A percentile compares a stretch with the other conserved stretches of the same genome.
These are phyloP conservation scores for Aurinia saxatilis DNA, from an alignment of 345 rosid genomes.

Conservation along the genomic window DNA sequence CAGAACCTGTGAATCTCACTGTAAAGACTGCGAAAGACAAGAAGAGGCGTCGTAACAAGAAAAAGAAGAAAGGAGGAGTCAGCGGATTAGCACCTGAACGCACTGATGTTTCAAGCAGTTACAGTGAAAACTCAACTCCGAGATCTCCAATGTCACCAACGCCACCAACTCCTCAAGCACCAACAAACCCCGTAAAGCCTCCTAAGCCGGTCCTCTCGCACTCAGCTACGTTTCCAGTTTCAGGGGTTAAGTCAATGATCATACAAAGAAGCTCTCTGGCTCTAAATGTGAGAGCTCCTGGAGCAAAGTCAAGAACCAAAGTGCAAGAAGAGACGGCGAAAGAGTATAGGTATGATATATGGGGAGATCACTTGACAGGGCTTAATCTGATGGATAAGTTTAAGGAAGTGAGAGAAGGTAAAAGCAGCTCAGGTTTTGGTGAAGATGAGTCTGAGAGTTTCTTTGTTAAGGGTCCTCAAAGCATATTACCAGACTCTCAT, in stretches of 20 bases:
- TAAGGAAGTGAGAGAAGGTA: constrained; percentile 34
- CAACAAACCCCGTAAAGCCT: neutral
- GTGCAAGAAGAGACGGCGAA: constrained; percentile 35
- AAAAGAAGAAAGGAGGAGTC: constrained; percentile 40
- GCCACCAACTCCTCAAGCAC: constrained; percentile 31
- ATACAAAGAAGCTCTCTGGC: constrained; percentile 34
- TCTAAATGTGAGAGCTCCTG: constrained; percentile 76
- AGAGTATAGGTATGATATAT: constrained; percentile 60
- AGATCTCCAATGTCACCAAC: constrained; percentile 68
- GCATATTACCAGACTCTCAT: constrained; percentile 45
- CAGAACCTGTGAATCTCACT: constrained; percentile 46
- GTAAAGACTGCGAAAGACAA: constrained; percentile 57
- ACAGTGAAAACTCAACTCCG: constrained; percentile 90
- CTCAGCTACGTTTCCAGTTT: constrained; percentile 43
- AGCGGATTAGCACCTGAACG: constrained; percentile 20
- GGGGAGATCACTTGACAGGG: constrained; percentile 78
- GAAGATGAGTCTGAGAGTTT: constrained; percentile 55
- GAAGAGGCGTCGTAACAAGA: constrained; percentile 67
- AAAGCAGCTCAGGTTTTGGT: constrained; percentile 29
- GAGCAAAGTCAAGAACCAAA: constrained; percentile 27
- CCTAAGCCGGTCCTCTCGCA: constrained; percentile 32
- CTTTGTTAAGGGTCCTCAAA: constrained; percentile 76
- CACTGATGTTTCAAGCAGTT: constrained; percentile 75
- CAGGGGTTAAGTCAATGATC: constrained; percentile 24
- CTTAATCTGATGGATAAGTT: constrained; percentile 37